Evolutionary conservation across 345 rosid species (phyloP), one percentile per base, ranked within the genome.

Genomic region (Excoecaria agallocha): DNA sequence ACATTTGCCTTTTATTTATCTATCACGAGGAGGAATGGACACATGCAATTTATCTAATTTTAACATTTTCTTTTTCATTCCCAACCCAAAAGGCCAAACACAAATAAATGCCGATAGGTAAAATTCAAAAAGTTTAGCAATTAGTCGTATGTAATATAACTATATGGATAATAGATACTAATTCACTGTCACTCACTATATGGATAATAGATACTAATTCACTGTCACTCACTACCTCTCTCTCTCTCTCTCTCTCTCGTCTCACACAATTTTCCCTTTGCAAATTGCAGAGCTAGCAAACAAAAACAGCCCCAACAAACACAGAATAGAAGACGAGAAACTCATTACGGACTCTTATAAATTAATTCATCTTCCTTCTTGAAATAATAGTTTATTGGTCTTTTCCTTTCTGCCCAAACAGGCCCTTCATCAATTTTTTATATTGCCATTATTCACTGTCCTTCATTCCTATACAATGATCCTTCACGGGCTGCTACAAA

Each of bases 401-500:
- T 20, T 3, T 3, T 55, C 2, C 12, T 24, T 35, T 24, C 55
- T 46, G 20, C 56, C 38, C 43, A 16, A 15, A 3, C 19, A 4
- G 8, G 6, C 49, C 48, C 39, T 46, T 15, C 39, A 22, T 7
- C 19, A 25, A 12, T 67, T 48, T 48, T n/a, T 20, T 45, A 3
- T 4, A 19, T 39, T 39, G 17, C 39, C 10, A 24, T 30, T 59
- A 59, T 38, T 43, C n/a, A 65, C 8, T 68, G 13, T 39, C 48
- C 51, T 24, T 45, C 43, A 12, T 19, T 39, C 43, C 19, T 13
- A 60, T 59, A 57, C 43, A 41, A 51, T 74, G 41, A 56, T 58
- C 78, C 71, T 45, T 87, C 91, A 87, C 91, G 91, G 87, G 85
- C 71, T 61, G 79, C 87, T 84, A 87, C 72, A 76, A 81, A 77